These are phyloP conservation scores for Colletotrichum australisinense DNA, from an alignment of 2,329 filamentous ascomycete species.

Conservation along the genomic window DNA sequence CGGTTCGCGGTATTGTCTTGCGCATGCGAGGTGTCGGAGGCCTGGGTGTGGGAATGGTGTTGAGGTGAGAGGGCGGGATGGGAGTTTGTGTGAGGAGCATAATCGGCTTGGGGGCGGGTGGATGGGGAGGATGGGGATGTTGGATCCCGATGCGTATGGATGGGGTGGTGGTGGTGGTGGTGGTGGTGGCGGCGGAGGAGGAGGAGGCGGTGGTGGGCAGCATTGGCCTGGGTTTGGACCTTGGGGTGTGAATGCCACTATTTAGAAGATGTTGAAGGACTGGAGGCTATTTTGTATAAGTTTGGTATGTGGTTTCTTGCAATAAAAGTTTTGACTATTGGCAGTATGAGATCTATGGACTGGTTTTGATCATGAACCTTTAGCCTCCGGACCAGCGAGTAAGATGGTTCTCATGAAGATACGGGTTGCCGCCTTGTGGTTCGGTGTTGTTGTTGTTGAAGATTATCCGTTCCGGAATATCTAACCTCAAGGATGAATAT, in stretches of 20 bases:
- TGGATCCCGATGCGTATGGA: slow-evolving; percentile 9
- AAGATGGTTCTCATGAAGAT: no score
- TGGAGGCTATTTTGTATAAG: slow-evolving; percentile 22
- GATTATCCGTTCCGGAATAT: no score
- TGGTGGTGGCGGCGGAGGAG: not conserved
- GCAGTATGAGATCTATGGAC: no score
- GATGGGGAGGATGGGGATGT: not conserved
- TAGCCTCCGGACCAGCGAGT: no score
- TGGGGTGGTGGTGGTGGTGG: not conserved
- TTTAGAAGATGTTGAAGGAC: not conserved
- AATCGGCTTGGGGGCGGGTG: not conserved
- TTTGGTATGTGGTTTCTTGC: slow-evolving; percentile 3
- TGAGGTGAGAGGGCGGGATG: slow-evolving; percentile 14
- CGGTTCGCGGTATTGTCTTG: slow-evolving; percentile 11
- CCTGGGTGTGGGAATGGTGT: slow-evolving; percentile 15
- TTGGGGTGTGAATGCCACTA: slow-evolving; percentile 30
- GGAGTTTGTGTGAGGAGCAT: slow-evolving; percentile 25
- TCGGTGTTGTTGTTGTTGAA: no score
- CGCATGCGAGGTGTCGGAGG: slow-evolving; percentile 25
- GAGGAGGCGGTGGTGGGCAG: not conserved
- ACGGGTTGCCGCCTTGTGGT: no score
- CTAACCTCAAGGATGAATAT: no score
- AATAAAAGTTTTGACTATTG: not conserved
- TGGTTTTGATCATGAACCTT: no score
- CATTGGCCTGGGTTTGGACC: slow-evolving; percentile 13